Conservation (phyloP, 1,284 basidiomycete species). For the Rhodofomes roseus region DNA sequence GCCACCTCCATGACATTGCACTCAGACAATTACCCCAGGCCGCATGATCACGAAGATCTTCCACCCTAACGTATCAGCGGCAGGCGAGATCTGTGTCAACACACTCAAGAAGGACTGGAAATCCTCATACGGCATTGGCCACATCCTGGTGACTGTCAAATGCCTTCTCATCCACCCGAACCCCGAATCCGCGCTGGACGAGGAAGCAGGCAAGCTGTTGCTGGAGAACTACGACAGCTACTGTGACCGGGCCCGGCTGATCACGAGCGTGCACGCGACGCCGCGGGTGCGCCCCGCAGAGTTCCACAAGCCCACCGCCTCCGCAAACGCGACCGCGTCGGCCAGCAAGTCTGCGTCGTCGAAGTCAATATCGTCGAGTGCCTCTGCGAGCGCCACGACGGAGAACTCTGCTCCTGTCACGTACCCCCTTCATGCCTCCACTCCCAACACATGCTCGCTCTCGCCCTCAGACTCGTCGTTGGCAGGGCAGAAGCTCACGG, state of each 20-base stretch:
- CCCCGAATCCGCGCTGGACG: constrained; percentile 92
- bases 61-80: constrained; percentile 89
- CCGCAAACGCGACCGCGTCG: constrained; percentile 21
- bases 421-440: constrained; percentile 32
- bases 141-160: constrained; percentile 90
- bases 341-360: constrained; percentile 19
- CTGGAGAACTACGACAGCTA: constrained; percentile 88
- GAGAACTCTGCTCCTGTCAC: constrained; percentile 13
- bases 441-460: constrained; percentile 35
- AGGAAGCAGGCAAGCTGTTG: constrained; percentile 89
- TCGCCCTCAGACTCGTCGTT: constrained; percentile 34
- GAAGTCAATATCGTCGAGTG: constrained; percentile 10
- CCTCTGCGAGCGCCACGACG: constrained; percentile 25
- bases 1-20: not conserved
- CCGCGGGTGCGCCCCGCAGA: constrained; percentile 62
- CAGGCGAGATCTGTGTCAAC: constrained; percentile 95
- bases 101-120: constrained; percentile 98
- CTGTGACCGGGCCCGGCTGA: constrained; percentile 74
- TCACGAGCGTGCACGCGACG: constrained; percentile 85
- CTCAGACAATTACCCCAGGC: constrained; percentile 43
- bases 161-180: constrained; percentile 96
- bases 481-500: constrained; percentile 38
- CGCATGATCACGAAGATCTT: constrained; percentile 93
- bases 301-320: constrained; percentile 50
- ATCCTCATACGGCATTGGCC: constrained; percentile 83